Evolutionary conservation across 1,139 yeast genomes (phyloP).

Genomic region (Suhomyces taliae): DNA sequence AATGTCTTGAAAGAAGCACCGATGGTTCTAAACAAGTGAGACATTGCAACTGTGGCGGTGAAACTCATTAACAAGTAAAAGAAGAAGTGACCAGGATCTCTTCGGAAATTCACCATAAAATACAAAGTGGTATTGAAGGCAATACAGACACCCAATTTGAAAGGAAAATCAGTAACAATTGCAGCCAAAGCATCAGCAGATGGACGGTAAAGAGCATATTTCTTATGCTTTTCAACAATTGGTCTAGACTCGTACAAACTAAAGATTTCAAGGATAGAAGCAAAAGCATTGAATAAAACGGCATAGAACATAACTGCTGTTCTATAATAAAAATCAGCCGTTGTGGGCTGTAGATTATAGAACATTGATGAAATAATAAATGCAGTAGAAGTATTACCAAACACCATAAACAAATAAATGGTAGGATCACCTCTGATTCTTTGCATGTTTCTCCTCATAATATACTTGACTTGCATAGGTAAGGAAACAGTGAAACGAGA

Average conservation of each 20-base stretch:
- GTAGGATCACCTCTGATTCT: slow-evolving; percentile 34
- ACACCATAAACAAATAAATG: slow-evolving; percentile 23
- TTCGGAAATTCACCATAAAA: slow-evolving; percentile 57
- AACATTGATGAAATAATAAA: slow-evolving; percentile 49
- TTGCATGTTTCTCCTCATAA: slow-evolving; percentile 28
- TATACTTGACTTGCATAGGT: slow-evolving; percentile 33
- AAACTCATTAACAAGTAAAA: slow-evolving; percentile 46
- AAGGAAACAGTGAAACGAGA: slow-evolving; percentile 38
- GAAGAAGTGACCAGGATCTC: slow-evolving; percentile 61
- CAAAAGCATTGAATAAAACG: slow-evolving; percentile 55
- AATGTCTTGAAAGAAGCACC: slow-evolving; percentile 57
- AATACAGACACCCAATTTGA: slow-evolving; percentile 46
- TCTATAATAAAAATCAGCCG: slow-evolving; percentile 56
- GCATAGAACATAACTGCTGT: slow-evolving; percentile 60
- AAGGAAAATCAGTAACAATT: slow-evolving; percentile 58
- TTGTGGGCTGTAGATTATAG: slow-evolving; percentile 47
- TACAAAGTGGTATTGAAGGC: slow-evolving; percentile 51
- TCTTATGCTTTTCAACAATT: slow-evolving; percentile 60
- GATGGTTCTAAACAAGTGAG: slow-evolving; percentile 59
- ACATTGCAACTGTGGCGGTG: slow-evolving; percentile 51
- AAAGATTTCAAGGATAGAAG: slow-evolving; percentile 59
- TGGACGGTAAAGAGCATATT: slow-evolving; percentile 63
- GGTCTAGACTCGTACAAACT: slow-evolving; percentile 58
- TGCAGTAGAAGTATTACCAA: slow-evolving; percentile 33
- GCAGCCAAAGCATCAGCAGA: slow-evolving; percentile 68